A percentile compares a stretch with the other conserved stretches of the same genome.
Evolutionary conservation across 2,329 filamentous ascomycete species (phyloP).

Genomic region (Bipolaris gigantea): DNA sequence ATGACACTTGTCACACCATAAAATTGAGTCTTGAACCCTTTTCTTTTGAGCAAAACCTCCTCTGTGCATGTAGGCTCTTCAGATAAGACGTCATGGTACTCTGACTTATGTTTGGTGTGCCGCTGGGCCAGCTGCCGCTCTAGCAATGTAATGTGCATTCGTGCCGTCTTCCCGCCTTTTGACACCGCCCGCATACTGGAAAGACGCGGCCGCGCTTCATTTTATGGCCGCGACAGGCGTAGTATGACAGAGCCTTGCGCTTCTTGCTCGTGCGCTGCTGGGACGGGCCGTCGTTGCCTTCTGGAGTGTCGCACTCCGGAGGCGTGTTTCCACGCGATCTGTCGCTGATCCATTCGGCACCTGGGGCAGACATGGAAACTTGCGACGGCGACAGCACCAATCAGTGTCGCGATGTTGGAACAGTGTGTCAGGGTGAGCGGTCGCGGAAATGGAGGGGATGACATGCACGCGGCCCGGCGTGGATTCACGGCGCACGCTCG

Average conservation of each 20-base stretch:
- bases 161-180: constrained; percentile 47
- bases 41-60: constrained; percentile 49
- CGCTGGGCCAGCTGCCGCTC: constrained; percentile 35
- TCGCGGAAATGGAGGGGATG: constrained; percentile 18
- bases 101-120: constrained; percentile 19
- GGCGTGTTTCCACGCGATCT: constrained; percentile 40
- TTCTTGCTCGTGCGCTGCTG: constrained; percentile 49
- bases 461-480: neutral
- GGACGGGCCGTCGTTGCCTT: constrained; percentile 25
- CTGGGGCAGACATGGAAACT: constrained; percentile 31
- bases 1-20: constrained; percentile 49
- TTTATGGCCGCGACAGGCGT: constrained; percentile 51
- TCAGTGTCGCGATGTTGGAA: constrained; percentile 2
- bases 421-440: constrained; percentile 29
- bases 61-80: constrained; percentile 32
- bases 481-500: neutral
- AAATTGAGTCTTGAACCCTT: constrained; percentile 51
- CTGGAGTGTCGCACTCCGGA: constrained; percentile 27
- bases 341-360: constrained; percentile 21
- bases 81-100: constrained; percentile 14
- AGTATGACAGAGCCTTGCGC: constrained; percentile 52
- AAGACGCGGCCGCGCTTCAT: constrained; percentile 52
- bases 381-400: neutral
- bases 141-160: constrained; percentile 43
- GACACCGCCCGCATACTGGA: constrained; percentile 50